Percentiles rank a stretch among this genome's conserved stretches.
These are phyloP conservation scores for Agrocybe pediades DNA, from an alignment of 768 basidiomycete species.

Conservation along the genomic window DNA sequence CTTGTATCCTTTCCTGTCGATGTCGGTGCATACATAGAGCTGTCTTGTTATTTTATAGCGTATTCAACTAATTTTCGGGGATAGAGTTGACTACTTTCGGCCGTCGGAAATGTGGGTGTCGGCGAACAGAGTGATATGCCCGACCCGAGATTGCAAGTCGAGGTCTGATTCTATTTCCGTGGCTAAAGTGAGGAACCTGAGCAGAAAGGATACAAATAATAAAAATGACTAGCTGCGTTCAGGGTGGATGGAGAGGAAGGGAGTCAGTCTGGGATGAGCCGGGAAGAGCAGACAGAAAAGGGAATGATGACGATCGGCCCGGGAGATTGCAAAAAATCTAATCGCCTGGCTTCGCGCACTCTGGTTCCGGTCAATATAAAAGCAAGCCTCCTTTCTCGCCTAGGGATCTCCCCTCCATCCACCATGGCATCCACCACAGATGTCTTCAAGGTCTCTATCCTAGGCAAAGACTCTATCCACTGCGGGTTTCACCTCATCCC, in stretches of 20 bases:
- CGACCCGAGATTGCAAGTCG: no score
- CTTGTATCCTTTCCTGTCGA: not conserved
- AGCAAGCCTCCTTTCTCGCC: not conserved
- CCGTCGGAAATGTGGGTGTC: no score
- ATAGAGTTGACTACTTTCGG: conserved; percentile 1
- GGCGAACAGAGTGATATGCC: no score
- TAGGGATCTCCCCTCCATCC: not conserved
- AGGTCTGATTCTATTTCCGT: no score
- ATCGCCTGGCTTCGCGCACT: conserved; percentile 4
- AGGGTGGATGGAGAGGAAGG: no score
- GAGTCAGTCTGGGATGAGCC: no score
- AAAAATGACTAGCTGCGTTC: no score
- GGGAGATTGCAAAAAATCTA: conserved; percentile 2
- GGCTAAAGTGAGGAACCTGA: no score
- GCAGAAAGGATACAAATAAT: no score
- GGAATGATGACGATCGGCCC: conserved; percentile 8
- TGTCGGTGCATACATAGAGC: not conserved
- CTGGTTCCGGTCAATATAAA: not conserved
- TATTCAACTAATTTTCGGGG: not conserved
- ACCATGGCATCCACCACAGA: conserved; percentile 49
- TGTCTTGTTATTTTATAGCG: not conserved
- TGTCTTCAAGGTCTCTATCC: conserved; percentile 79
- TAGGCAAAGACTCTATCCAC: conserved; percentile 86
- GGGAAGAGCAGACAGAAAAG: not conserved
- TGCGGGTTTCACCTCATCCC: conserved; percentile 91